Percentiles rank a stretch among this genome's conserved stretches.
Evolutionary conservation across 2,329 filamentous ascomycete species (phyloP).

Genomic region (Neopestalotiopsis rosae): DNA sequence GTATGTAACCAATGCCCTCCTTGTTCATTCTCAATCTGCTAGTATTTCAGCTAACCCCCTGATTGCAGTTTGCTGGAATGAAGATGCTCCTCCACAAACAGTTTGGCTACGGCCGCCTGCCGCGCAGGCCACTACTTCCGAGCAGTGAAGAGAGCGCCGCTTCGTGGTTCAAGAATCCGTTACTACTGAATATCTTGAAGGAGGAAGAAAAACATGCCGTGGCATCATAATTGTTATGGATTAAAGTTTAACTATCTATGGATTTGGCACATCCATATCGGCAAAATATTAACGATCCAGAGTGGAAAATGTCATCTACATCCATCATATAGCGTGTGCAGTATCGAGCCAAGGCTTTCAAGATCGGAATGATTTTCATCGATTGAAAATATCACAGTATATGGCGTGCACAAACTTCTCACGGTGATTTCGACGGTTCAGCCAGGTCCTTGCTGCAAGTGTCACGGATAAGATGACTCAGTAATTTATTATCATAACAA

Average conservation of each 20-base stretch:
- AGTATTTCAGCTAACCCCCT: not conserved
- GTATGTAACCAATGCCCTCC: not conserved
- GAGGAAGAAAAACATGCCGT: slow-evolving; percentile 13
- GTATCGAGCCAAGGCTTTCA: not conserved
- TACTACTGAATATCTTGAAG: slow-evolving; percentile 11
- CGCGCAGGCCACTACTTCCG: slow-evolving; percentile 19
- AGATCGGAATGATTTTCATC: not conserved
- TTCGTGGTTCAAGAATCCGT: slow-evolving; percentile 19
- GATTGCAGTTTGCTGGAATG: slow-evolving; percentile 20
- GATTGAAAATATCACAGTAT: not conserved
- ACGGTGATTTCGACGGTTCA: too few relatives aligned
- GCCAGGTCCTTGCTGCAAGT: too few relatives aligned
- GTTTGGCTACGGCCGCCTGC: slow-evolving; percentile 20
- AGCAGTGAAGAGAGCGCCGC: slow-evolving; percentile 5
- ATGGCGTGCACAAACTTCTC: too few relatives aligned
- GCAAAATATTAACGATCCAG: not conserved
- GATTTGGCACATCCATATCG: not conserved
- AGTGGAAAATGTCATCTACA: not conserved
- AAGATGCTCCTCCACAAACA: slow-evolving; percentile 22
- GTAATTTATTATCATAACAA: too few relatives aligned
- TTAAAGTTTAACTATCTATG: too few relatives aligned
- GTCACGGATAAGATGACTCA: too few relatives aligned
- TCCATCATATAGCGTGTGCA: not conserved
- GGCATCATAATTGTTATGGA: not conserved
- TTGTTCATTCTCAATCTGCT: too few relatives aligned